Evolutionary conservation across 768 basidiomycete species (phyloP), one percentile per base, ranked within the genome.

Genomic region (Boletellus ananiceps): DNA sequence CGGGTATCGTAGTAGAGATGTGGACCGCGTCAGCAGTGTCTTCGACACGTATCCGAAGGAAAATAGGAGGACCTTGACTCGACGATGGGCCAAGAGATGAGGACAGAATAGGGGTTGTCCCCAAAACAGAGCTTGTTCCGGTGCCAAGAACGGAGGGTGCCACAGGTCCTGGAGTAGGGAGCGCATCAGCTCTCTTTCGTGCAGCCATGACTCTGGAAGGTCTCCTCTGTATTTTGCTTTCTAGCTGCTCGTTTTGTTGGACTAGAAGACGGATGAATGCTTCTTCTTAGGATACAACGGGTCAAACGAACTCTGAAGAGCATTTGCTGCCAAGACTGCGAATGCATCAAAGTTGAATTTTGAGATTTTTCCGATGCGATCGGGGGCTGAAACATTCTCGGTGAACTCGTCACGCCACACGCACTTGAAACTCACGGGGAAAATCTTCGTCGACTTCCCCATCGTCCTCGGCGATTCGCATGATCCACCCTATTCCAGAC

Each of bases 401-500:
- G 34, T 51, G 19, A 58, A 49, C 29, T n/a, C 19, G 31, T 6
- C 23, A 15, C 16, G 36, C 13, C 6, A n/a, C 19, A 13, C 11
- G 14, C 16, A 23, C 1, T 32, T n/a, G 5, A 31, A 14, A 75
- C 89, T 58, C 65, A 95, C 94, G 88, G 19, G 95, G 96, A 63
- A 94, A 98, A 71, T 99, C 96, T 65, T 97, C 96, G 64, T 99
- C 96, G 1, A 98, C 92, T 66, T 97, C 95, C 14, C 96, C 96
- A 65, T 98, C 94, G 39, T 93, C 90, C 60, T 99, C 96, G 1
- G 93, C 89, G 47, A 98, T 93, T 50, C 92, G 74, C 69, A 99
- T 66, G 34, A 91, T 84, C 95, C 96, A 99, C 1, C 91, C 93
- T 4, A 88, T 74, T 0, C 90, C 87, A 39, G 83, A 86, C 41